Evolutionary conservation across 2,329 filamentous ascomycete genomes (phyloP).

Genomic region (Penicillium digitatum): DNA sequence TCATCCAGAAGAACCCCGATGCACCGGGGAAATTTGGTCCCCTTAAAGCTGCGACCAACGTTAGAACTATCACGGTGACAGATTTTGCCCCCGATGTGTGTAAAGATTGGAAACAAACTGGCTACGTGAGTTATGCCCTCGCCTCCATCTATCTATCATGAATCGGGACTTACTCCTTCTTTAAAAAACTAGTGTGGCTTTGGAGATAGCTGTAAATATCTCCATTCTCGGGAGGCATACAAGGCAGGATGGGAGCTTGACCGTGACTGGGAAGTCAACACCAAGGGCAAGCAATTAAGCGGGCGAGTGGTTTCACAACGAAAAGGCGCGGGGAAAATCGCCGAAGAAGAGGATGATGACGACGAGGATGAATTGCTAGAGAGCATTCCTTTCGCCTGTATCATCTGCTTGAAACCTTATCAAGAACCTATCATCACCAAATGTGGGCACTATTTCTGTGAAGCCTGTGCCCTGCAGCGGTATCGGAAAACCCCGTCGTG

Average conservation of each 20-base stretch:
- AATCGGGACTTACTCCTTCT: slow-evolving; percentile 45
- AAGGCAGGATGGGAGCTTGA: slow-evolving; percentile 96
- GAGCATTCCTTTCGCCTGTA: slow-evolving; percentile 83
- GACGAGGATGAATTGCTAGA: slow-evolving; percentile 70
- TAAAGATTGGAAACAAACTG: slow-evolving; percentile 86
- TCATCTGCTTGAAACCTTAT: slow-evolving; percentile 78
- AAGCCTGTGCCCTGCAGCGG: slow-evolving; percentile 77
- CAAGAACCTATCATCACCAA: slow-evolving; percentile 78
- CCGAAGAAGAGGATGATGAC: slow-evolving; percentile 50
- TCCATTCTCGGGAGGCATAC: slow-evolving; percentile 60
- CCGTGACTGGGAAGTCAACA: slow-evolving; percentile 83
- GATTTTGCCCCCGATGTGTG: slow-evolving; percentile 93
- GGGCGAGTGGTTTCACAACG: slow-evolving; percentile 50
- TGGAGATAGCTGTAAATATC: slow-evolving; percentile 72
- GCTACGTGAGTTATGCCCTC: slow-evolving; percentile 38
- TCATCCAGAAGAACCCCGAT: slow-evolving; percentile 77
- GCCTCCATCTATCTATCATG: slow-evolving; percentile 46
- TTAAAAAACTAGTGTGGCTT: slow-evolving; percentile 51
- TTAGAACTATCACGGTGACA: slow-evolving; percentile 82
- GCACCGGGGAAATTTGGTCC: slow-evolving; percentile 72
- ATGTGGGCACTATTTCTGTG: slow-evolving; percentile 95
- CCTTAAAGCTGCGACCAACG: slow-evolving; percentile 78
- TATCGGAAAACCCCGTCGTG: slow-evolving; percentile 86
- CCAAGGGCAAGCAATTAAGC: slow-evolving; percentile 51
- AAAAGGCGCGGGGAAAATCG: slow-evolving; percentile 43